These are phyloP conservation scores for Pestalotiopsis sp. DNA, from an alignment of 2,329 filamentous ascomycete species.

Conservation along the genomic window DNA sequence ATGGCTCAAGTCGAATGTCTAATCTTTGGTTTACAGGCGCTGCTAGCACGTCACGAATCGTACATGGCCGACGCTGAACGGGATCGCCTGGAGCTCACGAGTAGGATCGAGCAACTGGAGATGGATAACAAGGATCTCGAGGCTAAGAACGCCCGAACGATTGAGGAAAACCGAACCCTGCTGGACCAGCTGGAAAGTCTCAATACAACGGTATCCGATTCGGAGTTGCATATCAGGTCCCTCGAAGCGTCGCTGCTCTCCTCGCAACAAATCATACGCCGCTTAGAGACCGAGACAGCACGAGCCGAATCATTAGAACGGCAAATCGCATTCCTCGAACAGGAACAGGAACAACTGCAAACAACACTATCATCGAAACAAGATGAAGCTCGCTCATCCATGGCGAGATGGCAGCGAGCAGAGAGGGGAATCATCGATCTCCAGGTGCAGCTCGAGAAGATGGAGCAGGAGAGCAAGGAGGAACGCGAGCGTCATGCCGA, in stretches of 20 bases:
- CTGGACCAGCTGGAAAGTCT: slow-evolving; percentile 83
- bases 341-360: slow-evolving; percentile 77
- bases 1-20: slow-evolving; percentile 55
- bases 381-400: slow-evolving; percentile 76
- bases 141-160: slow-evolving; percentile 73
- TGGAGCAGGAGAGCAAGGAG: slow-evolving; percentile 80
- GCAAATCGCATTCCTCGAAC: slow-evolving; percentile 78
- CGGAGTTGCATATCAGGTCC: slow-evolving; percentile 77
- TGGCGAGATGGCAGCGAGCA: slow-evolving; percentile 83
- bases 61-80: slow-evolving; percentile 92
- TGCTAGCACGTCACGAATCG: slow-evolving; percentile 88
- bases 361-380: slow-evolving; percentile 67
- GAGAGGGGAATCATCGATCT: slow-evolving; percentile 78
- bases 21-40: slow-evolving; percentile 78
- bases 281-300: slow-evolving; percentile 72
- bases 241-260: slow-evolving; percentile 77
- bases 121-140: slow-evolving; percentile 74
- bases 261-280: slow-evolving; percentile 76
- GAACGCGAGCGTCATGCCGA: slow-evolving; percentile 83
- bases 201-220: slow-evolving; percentile 77
- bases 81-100: slow-evolving; percentile 74
- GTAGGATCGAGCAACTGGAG: slow-evolving; percentile 77
- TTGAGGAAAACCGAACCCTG: slow-evolving; percentile 81
- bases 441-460: slow-evolving; percentile 84
- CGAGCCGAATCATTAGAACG: slow-evolving; percentile 79